phyloP scores from a whole-genome alignment of 345 rosid species.

The Murraya paniculata region DNA sequence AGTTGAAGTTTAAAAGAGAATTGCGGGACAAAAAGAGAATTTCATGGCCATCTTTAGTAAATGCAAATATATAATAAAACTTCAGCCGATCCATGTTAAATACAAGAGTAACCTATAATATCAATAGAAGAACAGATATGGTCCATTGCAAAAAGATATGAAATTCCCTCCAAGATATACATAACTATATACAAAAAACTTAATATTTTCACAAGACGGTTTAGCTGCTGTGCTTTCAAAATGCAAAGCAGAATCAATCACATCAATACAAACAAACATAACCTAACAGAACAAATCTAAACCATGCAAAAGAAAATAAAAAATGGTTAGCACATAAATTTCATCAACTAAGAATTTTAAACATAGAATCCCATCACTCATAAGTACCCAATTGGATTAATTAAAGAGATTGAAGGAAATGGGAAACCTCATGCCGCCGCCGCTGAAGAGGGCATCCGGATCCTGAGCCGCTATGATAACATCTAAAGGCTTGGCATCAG shows the following conservation, averaged over 20 bases:
- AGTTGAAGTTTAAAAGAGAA: background rate
- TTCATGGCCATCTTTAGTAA: background rate
- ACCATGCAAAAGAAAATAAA: too few relatives aligned
- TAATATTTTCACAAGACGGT: background rate
- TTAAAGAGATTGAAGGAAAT: background rate
- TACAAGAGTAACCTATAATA: background rate
- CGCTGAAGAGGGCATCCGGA: slow-evolving; percentile 39
- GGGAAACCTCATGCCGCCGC: slow-evolving; percentile 51
- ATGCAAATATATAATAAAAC: background rate
- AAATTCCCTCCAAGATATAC: background rate
- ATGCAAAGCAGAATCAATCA: background rate
- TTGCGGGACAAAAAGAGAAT: background rate
- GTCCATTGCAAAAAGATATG: too few relatives aligned
- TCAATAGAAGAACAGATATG: background rate
- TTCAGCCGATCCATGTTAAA: background rate
- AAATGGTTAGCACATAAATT: background rate
- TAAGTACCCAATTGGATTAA: background rate
- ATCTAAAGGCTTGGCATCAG: slow-evolving; percentile 12
- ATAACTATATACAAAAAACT: background rate
- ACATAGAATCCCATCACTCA: background rate
- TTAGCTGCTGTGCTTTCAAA: background rate
- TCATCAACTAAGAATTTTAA: background rate
- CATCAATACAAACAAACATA: background rate
- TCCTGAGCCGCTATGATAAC: slow-evolving; percentile 28
- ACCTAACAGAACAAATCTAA: background rate